phyloP scores from a whole-genome alignment of 2,329 filamentous ascomycete species.

The Fusarium sulawesiense region DNA sequence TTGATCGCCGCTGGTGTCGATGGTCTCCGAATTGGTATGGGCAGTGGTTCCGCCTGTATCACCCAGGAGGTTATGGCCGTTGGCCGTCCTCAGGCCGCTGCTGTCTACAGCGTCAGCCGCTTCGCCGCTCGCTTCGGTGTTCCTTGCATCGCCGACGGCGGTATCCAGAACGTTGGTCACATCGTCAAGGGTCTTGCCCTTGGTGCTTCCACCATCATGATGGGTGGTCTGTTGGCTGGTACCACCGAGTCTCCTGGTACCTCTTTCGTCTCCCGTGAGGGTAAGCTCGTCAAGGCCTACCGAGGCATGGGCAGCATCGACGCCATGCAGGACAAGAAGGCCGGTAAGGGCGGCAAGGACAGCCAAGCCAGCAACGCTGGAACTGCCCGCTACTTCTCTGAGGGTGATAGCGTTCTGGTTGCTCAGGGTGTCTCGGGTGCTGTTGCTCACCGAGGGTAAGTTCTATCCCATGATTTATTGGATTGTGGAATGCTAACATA shows the following conservation, averaged over 20 bases:
- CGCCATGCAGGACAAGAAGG: conserved; percentile 99
- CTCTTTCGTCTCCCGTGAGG: conserved; percentile 95
- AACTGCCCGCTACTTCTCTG: conserved; percentile 97
- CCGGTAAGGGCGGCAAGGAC: conserved; percentile 77
- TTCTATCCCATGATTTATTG: conserved; percentile 21
- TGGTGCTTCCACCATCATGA: conserved; percentile 97
- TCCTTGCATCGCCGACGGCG: conserved; percentile 96
- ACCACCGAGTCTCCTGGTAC: conserved; percentile 97
- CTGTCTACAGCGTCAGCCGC: conserved; percentile 87
- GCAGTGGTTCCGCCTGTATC: conserved; percentile 96
- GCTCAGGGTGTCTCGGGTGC: conserved; percentile 95
- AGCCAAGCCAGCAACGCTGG: conserved; percentile 88
- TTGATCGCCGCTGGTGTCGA: conserved; percentile 95
- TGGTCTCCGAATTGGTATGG: conserved; percentile 98
- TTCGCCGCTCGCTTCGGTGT: conserved; percentile 96
- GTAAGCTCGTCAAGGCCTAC: conserved; percentile 99
- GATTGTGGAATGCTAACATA: conserved; percentile 47
- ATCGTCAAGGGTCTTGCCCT: conserved; percentile 98
- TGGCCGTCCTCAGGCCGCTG: conserved; percentile 92
- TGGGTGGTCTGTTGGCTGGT: conserved; percentile 96
- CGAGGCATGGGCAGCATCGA: conserved; percentile 99
- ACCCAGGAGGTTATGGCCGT: conserved; percentile 99
- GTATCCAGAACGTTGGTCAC: conserved; percentile 98
- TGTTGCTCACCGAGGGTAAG: conserved; percentile 78
- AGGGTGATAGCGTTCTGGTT: conserved; percentile 93